These are phyloP conservation scores for Plasmodium knowlesi DNA, from an alignment of 169 alveolate species.

Conservation along the genomic window DNA sequence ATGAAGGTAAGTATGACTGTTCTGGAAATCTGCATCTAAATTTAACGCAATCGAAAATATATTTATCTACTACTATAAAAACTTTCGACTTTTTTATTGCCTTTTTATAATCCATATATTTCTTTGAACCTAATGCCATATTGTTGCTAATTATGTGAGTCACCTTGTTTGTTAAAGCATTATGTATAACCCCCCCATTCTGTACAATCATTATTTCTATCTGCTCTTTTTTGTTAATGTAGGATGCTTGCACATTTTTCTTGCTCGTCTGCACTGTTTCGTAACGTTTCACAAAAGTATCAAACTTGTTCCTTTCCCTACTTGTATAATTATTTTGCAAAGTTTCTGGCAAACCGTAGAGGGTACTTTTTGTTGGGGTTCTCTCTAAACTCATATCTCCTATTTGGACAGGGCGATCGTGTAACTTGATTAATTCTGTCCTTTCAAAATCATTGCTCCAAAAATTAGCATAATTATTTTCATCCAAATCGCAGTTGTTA, in stretches of 20 bases:
- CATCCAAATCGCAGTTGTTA: background rate
- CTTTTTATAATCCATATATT: slow-evolving; percentile 60
- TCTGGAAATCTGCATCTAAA: slow-evolving; percentile 28
- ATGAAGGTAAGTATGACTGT: slow-evolving; percentile 33
- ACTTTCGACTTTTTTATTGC: slow-evolving; percentile 35
- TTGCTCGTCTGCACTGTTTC: background rate
- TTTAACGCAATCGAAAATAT: slow-evolving; percentile 54
- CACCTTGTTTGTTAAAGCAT: slow-evolving; percentile 44
- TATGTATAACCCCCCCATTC: slow-evolving; percentile 67
- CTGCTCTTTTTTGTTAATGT: slow-evolving; percentile 62
- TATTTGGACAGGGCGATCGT: background rate
- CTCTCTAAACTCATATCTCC: background rate
- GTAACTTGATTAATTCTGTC: background rate
- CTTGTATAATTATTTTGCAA: background rate
- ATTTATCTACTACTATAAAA: slow-evolving; percentile 49
- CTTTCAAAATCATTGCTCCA: background rate
- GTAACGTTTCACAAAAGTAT: slow-evolving; percentile 8
- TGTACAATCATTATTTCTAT: slow-evolving; percentile 66
- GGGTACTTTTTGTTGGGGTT: slow-evolving; percentile 21
- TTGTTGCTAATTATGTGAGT: slow-evolving; percentile 72
- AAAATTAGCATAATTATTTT: background rate
- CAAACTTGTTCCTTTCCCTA: background rate
- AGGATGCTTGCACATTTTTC: slow-evolving; percentile 10
- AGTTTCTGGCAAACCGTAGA: background rate
- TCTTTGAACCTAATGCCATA: slow-evolving; percentile 68